These are phyloP conservation scores for Sphagnurus paluster DNA, from an alignment of 1,284 basidiomycete genomes.

Conservation along the genomic window DNA sequence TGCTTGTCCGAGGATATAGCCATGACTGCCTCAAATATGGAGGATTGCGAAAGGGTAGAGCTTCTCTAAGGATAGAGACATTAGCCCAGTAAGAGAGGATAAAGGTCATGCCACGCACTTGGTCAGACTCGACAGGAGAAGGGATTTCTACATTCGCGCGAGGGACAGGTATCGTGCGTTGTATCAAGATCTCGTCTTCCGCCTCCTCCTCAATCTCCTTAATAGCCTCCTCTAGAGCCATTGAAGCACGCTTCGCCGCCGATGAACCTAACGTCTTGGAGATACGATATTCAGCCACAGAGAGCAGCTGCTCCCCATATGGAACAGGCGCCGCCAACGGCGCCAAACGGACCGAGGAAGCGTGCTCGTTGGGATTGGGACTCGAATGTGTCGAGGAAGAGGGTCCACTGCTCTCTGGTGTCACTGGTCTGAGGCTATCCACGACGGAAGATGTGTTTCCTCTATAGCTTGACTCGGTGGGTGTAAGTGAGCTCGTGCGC, in stretches of 20 bases:
- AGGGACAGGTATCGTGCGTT: constrained; percentile 54
- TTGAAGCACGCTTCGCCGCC: constrained; percentile 61
- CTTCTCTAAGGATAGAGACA: no score
- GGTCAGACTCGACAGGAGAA: constrained; percentile 15
- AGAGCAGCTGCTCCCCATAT: constrained; percentile 33
- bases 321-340: constrained; percentile 33
- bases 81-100: no score
- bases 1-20: constrained; percentile 67
- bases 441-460: constrained; percentile 43
- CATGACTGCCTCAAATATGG: constrained; percentile 58
- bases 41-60: constrained; percentile 29
- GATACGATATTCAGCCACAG: constrained; percentile 44
- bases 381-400: constrained; percentile 47
- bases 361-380: constrained; percentile 40
- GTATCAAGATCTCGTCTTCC: constrained; percentile 73
- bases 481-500: constrained; percentile 51
- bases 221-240: constrained; percentile 72
- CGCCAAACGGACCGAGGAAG: constrained; percentile 38
- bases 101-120: constrained; percentile 5
- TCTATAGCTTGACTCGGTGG: constrained; percentile 40
- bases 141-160: constrained; percentile 34
- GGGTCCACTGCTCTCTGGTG: constrained; percentile 48
- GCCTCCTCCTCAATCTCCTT: constrained; percentile 68
- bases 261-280: constrained; percentile 52
- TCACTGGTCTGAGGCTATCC: constrained; percentile 47